These are phyloP conservation scores for Hemisphaericaspora xylanilytica DNA, from an alignment of 1,139 yeast genomes.

Conservation along the genomic window DNA sequence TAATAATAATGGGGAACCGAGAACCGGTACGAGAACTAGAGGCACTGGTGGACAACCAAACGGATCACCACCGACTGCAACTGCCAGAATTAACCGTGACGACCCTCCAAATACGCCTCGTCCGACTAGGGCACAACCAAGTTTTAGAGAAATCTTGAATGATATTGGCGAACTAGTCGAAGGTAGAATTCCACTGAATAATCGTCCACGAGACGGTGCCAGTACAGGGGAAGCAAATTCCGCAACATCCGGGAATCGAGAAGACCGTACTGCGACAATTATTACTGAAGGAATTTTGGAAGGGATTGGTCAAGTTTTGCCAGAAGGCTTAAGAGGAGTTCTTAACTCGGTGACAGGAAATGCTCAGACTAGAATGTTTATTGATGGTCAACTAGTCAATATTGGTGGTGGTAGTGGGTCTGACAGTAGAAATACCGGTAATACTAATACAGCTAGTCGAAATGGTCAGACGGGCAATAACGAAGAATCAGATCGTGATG, in stretches of 20 bases:
- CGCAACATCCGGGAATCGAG: too few relatives aligned
- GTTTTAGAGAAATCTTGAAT: constrained; percentile 21
- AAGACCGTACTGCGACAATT: not conserved
- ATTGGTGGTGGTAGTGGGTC: not conserved
- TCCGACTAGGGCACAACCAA: too few relatives aligned
- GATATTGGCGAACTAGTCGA: constrained; percentile 25
- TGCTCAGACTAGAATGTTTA: constrained; percentile 7
- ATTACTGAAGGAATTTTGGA: constrained; percentile 3
- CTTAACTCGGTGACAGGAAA: constrained; percentile 1
- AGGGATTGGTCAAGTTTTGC: constrained; percentile 5
- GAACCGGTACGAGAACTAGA: not conserved
- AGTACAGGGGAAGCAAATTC: too few relatives aligned
- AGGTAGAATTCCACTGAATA: constrained; percentile 1
- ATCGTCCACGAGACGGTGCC: not conserved
- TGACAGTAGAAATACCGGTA: not conserved
- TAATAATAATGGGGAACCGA: not conserved
- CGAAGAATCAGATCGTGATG: constrained; percentile 5
- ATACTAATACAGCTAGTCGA: not conserved
- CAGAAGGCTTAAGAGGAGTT: constrained; percentile 2
- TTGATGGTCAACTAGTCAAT: constrained; percentile 9
- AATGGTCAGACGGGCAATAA: not conserved
- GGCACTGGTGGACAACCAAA: too few relatives aligned
- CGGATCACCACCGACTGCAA: not conserved
- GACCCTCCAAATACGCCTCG: not conserved
- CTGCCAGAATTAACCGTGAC: not conserved